These are phyloP conservation scores for Beauveria caledonica DNA, from an alignment of 2,329 filamentous ascomycete genomes.

Conservation along the genomic window DNA sequence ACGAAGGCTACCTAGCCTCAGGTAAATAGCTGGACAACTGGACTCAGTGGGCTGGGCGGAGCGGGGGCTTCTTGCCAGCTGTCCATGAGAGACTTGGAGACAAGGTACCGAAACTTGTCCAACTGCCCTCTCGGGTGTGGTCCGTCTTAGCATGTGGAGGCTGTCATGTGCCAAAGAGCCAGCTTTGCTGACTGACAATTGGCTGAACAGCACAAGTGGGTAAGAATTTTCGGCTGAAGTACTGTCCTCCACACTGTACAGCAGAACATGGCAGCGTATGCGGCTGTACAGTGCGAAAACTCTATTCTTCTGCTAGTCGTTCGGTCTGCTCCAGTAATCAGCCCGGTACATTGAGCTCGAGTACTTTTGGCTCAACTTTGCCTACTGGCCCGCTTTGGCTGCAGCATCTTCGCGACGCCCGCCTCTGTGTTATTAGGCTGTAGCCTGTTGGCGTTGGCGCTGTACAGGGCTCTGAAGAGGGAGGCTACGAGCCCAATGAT, in stretches of 20 bases:
- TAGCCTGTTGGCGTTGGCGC: too few relatives aligned
- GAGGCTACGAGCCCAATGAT: too few relatives aligned
- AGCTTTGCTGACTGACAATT: neutral
- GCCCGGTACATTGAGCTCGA: neutral
- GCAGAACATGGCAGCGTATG: too few relatives aligned
- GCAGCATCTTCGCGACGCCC: neutral
- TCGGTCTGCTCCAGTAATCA: slow-evolving; percentile 1
- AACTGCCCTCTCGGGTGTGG: neutral
- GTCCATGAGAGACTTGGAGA: neutral
- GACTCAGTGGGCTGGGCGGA: neutral
- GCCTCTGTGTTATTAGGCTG: too few relatives aligned
- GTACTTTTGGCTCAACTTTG: neutral
- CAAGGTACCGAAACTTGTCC: neutral
- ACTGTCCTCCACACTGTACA: neutral
- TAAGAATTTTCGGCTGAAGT: accelerated
- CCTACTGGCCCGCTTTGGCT: neutral
- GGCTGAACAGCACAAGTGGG: neutral
- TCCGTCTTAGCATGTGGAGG: neutral
- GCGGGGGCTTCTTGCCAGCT: neutral
- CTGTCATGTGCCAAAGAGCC: neutral
- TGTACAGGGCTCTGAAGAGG: too few relatives aligned
- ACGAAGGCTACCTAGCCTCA: neutral
- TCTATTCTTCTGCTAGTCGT: too few relatives aligned
- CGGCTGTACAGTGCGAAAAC: neutral
- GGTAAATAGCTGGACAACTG: neutral